These are phyloP conservation scores for Wickerhamiella sergipiensis DNA, from an alignment of 805 yeast species.

Conservation along the genomic window DNA sequence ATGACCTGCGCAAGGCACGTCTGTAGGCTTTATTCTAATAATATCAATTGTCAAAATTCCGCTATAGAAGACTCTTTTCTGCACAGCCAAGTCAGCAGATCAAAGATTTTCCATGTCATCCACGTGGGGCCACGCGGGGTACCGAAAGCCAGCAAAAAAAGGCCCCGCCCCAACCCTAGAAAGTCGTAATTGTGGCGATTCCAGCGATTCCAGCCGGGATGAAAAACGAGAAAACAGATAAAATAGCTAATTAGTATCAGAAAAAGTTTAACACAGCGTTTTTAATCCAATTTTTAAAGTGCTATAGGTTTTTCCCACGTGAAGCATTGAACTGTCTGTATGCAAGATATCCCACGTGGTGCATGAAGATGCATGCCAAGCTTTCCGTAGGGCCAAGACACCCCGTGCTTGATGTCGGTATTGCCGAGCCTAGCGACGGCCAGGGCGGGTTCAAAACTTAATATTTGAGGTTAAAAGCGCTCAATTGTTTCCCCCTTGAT, in stretches of 20 bases:
- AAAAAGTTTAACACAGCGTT: too few relatives aligned
- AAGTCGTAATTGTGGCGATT: background rate
- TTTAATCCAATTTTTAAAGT: too few relatives aligned
- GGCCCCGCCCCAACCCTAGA: background rate
- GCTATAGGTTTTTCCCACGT: background rate
- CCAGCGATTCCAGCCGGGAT: background rate
- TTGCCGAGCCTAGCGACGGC: background rate
- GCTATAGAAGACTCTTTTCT: background rate
- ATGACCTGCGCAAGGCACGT: slow-evolving; percentile 14
- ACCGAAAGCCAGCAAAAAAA: background rate
- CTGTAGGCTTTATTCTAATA: background rate
- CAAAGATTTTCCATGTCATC: background rate
- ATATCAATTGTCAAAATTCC: background rate
- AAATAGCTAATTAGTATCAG: too few relatives aligned
- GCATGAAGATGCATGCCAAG: background rate
- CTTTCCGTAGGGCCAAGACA: background rate
- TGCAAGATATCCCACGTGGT: background rate
- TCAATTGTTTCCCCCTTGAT: too few relatives aligned
- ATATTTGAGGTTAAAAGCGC: too few relatives aligned
- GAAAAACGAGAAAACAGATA: too few relatives aligned
- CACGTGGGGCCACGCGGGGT: background rate
- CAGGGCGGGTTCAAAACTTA: background rate
- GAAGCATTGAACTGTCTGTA: background rate
- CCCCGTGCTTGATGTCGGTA: background rate
- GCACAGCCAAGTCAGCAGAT: background rate